Percentiles rank a stretch among this genome's conserved stretches.
Evolutionary conservation across 148 eudicot species (phyloP).

Genomic region (Salicornia ramosissima): DNA sequence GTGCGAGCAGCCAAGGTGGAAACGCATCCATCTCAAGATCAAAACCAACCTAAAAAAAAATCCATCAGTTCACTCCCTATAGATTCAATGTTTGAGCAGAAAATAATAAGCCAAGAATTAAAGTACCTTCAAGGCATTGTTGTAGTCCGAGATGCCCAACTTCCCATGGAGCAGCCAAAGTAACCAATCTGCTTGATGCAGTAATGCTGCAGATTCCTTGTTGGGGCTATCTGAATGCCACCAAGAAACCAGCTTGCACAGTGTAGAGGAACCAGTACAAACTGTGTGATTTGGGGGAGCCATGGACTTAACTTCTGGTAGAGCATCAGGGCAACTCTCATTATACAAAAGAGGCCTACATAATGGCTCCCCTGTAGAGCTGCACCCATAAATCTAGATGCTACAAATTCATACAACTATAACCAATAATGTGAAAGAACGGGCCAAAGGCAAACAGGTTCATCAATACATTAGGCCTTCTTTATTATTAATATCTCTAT

Average conservation of each 20-base stretch:
- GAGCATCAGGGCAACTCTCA: slow-evolving; percentile 81
- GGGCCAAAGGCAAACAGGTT: not conserved
- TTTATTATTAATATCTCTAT: not conserved
- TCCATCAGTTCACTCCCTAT: not conserved
- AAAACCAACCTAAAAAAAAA: slow-evolving; percentile 65
- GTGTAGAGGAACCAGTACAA: slow-evolving; percentile 82
- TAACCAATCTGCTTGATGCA: slow-evolving; percentile 98
- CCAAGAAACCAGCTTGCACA: slow-evolving; percentile 97
- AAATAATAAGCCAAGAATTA: not conserved
- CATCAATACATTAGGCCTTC: not conserved
- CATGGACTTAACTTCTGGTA: slow-evolving; percentile 70
- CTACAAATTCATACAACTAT: slow-evolving; percentile 11
- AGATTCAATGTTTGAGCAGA: not conserved
- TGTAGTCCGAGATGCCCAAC: slow-evolving; percentile 90
- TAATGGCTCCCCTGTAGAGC: slow-evolving; percentile 77
- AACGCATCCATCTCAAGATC: slow-evolving; percentile 85
- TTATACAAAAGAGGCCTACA: slow-evolving; percentile 76
- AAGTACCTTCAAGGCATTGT: slow-evolving; percentile 85
- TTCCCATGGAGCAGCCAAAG: slow-evolving; percentile 96
- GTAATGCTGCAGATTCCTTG: slow-evolving; percentile 57
- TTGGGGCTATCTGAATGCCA: slow-evolving; percentile 54
- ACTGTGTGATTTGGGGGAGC: slow-evolving; percentile 94
- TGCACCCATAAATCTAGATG: slow-evolving; percentile 36
- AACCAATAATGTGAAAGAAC: not conserved
- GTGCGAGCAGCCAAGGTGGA: slow-evolving; percentile 80